Evolutionary conservation across 371 early-diverging fungal species (phyloP).

Genomic region (Lichtheimia hyalospora): DNA sequence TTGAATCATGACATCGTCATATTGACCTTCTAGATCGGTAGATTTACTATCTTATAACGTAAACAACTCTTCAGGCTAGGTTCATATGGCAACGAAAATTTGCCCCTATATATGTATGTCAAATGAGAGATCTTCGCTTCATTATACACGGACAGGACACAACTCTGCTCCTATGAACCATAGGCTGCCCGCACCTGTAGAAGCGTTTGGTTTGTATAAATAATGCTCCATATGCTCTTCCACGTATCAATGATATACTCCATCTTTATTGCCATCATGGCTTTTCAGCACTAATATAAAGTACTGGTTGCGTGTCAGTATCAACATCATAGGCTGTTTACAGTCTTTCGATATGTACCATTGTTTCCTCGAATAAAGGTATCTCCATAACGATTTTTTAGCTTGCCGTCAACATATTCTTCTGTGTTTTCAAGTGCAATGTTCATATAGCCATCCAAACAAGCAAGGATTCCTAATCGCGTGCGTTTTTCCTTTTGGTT

Average conservation of each 20-base stretch:
- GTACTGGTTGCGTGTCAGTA: constrained; percentile 21
- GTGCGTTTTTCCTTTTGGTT: not conserved
- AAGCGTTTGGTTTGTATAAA: constrained; percentile 30
- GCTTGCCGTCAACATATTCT: constrained; percentile 90
- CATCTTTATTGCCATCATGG: constrained; percentile 15
- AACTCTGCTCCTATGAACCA: constrained; percentile 28
- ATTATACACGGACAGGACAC: constrained; percentile 50
- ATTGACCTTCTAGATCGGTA: too few species aligned
- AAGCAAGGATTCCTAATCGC: constrained; percentile 81
- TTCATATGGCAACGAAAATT: too few species aligned
- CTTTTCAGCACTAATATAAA: constrained; percentile 51
- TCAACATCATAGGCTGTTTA: not conserved
- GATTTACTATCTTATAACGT: too few species aligned
- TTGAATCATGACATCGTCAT: too few species aligned
- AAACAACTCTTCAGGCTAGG: too few species aligned
- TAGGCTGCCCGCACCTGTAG: constrained; percentile 47
- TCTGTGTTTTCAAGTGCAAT: constrained; percentile 96
- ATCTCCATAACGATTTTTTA: constrained; percentile 93
- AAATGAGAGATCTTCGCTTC: constrained; percentile 31
- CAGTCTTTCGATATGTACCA: constrained; percentile 54
- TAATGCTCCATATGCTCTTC: not conserved
- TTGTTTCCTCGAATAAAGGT: constrained; percentile 97
- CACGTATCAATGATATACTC: not conserved
- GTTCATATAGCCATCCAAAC: constrained; percentile 99
- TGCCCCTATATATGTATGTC: too few species aligned